Evolutionary conservation across 2,329 filamentous ascomycete genomes (phyloP), one percentile per base, ranked within the genome.

Genomic region (Phaeosphaeriaceae sp.): DNA sequence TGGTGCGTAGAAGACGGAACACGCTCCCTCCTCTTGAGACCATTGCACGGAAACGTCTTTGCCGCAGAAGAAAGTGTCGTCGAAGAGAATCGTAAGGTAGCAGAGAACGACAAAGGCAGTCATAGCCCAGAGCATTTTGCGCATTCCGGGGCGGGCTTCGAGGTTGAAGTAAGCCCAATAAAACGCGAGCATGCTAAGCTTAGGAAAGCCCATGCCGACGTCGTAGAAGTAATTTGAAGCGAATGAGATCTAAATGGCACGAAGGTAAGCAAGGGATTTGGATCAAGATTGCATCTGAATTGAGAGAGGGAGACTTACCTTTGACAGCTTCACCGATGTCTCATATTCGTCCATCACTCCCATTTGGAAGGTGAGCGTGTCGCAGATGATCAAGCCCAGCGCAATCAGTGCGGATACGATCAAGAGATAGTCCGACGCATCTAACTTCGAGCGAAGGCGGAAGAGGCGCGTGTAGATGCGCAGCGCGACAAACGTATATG

Each of bases 141-240:
- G 66, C 54, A 69, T 59, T 1, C 53, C 61, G n/a, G 66, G 64
- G 11, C 61, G 59, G 2, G 60, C 49, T 3, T 58, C 49, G 5
- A 69, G 60, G 42, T 69, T 58, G 61, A 69, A 69, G 48, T 57
- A 69, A 1, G 55, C 49, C 66, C 64, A 69, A 58, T 67, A 69
- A 41, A 69, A 69, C 3, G 64, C 66, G 7, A 69, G 59, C 66
- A 69, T 69, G 40, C 66, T 67, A 42, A 69, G 63, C 45, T 69
- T 69, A 11, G 66, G 66, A 40, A 69, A 69, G 0, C 66, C 66
- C 64, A 69, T 69, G 2, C 66, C 66, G 24, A 69, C 54, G 40
- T 69, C 66, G 53, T 69, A 69, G 56, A 69, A 69, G 52, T 69
- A 69, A 50, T 69, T 69, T 1, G 66, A 69, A 9, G 66, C 49